Percentiles rank a stretch among this genome's conserved stretches.
Evolutionary conservation across 2,329 filamentous ascomycete species (phyloP).

Genomic region (Ampelomyces quisqualis): DNA sequence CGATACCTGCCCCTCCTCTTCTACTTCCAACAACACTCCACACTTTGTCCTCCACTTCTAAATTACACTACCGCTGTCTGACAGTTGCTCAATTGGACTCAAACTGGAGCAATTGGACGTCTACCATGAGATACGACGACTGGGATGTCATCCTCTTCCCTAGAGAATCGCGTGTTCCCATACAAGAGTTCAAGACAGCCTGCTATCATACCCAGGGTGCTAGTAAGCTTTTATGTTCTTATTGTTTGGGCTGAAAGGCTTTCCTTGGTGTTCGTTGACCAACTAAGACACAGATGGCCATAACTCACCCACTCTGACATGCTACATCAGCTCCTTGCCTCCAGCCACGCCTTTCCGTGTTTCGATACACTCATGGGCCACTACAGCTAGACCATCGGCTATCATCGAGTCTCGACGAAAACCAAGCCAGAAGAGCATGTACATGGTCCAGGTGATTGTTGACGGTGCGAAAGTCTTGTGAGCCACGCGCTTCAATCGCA

Average conservation of each 20-base stretch:
- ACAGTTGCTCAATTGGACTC: constrained; percentile 20
- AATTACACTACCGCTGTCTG: constrained; percentile 10
- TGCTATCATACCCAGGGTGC: constrained; percentile 66
- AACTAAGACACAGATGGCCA: constrained; percentile 22
- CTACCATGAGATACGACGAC: constrained; percentile 76
- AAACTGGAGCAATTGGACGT: constrained; percentile 15
- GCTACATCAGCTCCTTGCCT: constrained; percentile 32
- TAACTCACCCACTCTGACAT: constrained; percentile 34
- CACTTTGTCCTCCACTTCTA: constrained; percentile 6
- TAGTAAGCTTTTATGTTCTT: too few species aligned
- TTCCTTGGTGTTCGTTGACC: constrained; percentile 1
- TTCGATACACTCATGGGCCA: constrained; percentile 40
- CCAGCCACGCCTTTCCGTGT: constrained; percentile 36
- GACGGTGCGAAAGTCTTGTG: constrained; percentile 36
- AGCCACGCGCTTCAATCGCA: constrained; percentile 7
- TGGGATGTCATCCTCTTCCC: constrained; percentile 87
- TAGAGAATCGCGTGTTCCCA: constrained; percentile 62
- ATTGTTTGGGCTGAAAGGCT: too few species aligned
- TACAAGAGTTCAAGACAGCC: constrained; percentile 79
- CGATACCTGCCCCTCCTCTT: not conserved
- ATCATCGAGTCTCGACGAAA: constrained; percentile 30
- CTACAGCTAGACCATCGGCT: constrained; percentile 25
- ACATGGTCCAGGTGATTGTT: constrained; percentile 31
- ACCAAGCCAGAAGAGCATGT: constrained; percentile 29
- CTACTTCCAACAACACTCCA: constrained; percentile 2